A percentile compares a stretch with the other conserved stretches of the same genome.
phyloP scores from a whole-genome alignment of 2,329 filamentous ascomycete genomes.

The Fusarium euwallaceae region DNA sequence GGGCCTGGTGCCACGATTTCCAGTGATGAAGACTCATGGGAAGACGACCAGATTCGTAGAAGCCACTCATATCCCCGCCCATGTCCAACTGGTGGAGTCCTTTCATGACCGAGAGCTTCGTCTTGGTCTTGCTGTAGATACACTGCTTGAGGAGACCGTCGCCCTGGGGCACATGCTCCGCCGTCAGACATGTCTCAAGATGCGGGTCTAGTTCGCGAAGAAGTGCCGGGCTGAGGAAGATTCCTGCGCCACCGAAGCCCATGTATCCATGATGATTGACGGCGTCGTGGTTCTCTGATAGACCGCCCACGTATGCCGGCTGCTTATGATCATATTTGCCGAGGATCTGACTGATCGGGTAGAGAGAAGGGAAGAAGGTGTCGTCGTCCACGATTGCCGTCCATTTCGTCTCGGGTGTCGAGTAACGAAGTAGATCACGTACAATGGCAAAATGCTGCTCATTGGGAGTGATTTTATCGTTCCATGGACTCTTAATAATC shows the following conservation, averaged over 20 bases:
- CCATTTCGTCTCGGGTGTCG: slow-evolving; percentile 64
- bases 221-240: slow-evolving; percentile 69
- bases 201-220: slow-evolving; percentile 61
- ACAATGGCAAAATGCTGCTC: slow-evolving; percentile 71
- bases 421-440: slow-evolving; percentile 60
- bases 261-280: slow-evolving; percentile 68
- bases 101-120: slow-evolving; percentile 67
- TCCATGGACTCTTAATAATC: slow-evolving; percentile 51
- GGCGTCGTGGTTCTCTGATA: slow-evolving; percentile 68
- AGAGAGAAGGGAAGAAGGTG: slow-evolving; percentile 71
- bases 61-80: slow-evolving; percentile 66
- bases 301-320: slow-evolving; percentile 66
- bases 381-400: slow-evolving; percentile 72
- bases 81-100: slow-evolving; percentile 71
- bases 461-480: slow-evolving; percentile 57
- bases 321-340: slow-evolving; percentile 61
- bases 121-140: slow-evolving; percentile 66
- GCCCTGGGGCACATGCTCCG: slow-evolving; percentile 54
- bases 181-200: slow-evolving; percentile 61
- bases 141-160: slow-evolving; percentile 71
- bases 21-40: slow-evolving; percentile 73
- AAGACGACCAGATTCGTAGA: slow-evolving; percentile 69
- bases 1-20: slow-evolving; percentile 70
- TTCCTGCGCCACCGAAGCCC: slow-evolving; percentile 72
- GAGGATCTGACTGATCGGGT: slow-evolving; percentile 63